A percentile compares a stretch with the other conserved stretches of the same genome.
Evolutionary conservation across 2,329 filamentous ascomycete genomes (phyloP).

Genomic region (Cryphonectria radicalis): DNA sequence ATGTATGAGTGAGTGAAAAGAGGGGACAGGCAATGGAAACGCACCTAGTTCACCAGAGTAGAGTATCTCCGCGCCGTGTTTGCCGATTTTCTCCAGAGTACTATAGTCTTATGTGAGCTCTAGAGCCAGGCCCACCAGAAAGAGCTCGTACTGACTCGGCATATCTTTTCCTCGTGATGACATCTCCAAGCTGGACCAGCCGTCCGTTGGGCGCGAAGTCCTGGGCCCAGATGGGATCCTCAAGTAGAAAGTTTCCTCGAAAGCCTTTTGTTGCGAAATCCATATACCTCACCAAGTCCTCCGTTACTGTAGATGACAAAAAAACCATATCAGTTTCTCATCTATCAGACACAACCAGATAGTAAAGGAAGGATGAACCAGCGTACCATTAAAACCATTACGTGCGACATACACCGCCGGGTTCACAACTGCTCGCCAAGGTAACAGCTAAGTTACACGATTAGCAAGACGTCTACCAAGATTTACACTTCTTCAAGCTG

Average conservation of each 20-base stretch:
- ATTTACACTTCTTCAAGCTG: too few relatives aligned
- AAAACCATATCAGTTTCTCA: too few relatives aligned
- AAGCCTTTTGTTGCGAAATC: slow-evolving; percentile 44
- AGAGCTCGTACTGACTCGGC: slow-evolving; percentile 51
- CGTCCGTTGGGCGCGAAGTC: slow-evolving; percentile 86
- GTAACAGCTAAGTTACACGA: slow-evolving; percentile 48
- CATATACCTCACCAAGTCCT: slow-evolving; percentile 79
- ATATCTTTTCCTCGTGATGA: slow-evolving; percentile 79
- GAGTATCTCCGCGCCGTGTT: slow-evolving; percentile 57
- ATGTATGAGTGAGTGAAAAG: background rate
- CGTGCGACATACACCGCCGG: slow-evolving; percentile 77
- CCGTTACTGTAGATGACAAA: slow-evolving; percentile 56
- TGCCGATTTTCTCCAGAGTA: slow-evolving; percentile 77
- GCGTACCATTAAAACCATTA: slow-evolving; percentile 65
- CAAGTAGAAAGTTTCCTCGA: slow-evolving; percentile 66
- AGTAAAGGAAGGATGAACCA: background rate
- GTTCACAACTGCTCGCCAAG: slow-evolving; percentile 73
- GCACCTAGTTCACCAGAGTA: slow-evolving; percentile 44
- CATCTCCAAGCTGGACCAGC: slow-evolving; percentile 72
- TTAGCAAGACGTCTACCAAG: background rate
- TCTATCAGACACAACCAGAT: background rate
- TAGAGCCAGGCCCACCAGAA: rapidly evolving
- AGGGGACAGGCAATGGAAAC: background rate
- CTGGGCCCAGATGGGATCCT: slow-evolving; percentile 78
- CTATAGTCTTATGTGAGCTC: slow-evolving; percentile 30